Evolutionary conservation across 441 rosid species (phyloP).

Genomic region (Breynia disticha): DNA sequence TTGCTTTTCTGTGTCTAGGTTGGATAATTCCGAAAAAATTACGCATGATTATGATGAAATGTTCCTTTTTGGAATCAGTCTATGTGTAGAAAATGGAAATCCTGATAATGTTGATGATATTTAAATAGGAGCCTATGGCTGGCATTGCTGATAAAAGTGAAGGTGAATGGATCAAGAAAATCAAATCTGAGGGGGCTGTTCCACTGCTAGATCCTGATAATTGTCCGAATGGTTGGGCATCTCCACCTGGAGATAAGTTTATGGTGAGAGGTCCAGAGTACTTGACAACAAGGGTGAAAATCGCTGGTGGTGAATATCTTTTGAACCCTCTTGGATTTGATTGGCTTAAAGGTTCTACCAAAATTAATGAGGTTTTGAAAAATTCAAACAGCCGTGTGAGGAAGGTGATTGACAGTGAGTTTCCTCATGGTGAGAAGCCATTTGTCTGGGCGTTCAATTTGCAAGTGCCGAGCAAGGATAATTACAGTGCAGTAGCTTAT

Average conservation of each 20-base stretch:
- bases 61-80: no score
- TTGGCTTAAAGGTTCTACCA: slow-evolving; percentile 65
- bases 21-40: no score
- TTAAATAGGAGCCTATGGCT: slow-evolving; percentile 39
- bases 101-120: not conserved
- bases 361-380: slow-evolving; percentile 50
- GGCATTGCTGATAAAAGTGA: slow-evolving; percentile 25
- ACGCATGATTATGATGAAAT: no score
- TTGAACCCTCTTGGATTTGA: slow-evolving; percentile 80
- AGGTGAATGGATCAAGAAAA: slow-evolving; percentile 60
- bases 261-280: slow-evolving; percentile 87
- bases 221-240: slow-evolving; percentile 70
- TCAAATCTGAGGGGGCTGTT: slow-evolving; percentile 65
- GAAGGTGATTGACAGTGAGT: slow-evolving; percentile 43
- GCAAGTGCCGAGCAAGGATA: slow-evolving; percentile 83
- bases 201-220: slow-evolving; percentile 58
- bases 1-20: no score
- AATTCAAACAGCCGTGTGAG: slow-evolving; percentile 50
- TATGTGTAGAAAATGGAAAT: not conserved
- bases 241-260: slow-evolving; percentile 60
- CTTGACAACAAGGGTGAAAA: slow-evolving; percentile 55
- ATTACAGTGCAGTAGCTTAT: slow-evolving; percentile 84
- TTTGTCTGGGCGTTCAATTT: slow-evolving; percentile 92
- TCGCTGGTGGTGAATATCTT: slow-evolving; percentile 63
- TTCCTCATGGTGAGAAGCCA: slow-evolving; percentile 53